Evolutionary conservation across 768 basidiomycete genomes (phyloP).

Genomic region (Russula ochroleuca): DNA sequence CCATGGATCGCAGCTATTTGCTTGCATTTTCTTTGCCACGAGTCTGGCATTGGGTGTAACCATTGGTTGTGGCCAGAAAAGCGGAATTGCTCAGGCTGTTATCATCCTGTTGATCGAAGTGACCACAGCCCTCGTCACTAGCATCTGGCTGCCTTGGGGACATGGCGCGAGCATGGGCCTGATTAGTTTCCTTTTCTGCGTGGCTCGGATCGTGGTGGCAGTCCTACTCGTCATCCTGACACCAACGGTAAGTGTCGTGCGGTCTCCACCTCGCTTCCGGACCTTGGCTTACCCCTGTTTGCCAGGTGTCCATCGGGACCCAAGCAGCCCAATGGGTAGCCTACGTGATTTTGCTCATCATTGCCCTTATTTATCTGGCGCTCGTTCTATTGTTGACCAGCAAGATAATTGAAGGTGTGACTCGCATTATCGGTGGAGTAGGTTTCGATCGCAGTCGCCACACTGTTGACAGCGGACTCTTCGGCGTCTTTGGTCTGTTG

Average conservation of each 20-base stretch:
- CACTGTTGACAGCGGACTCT: slow-evolving; percentile 78
- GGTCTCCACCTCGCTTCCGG: not conserved
- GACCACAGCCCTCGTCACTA: slow-evolving; percentile 78
- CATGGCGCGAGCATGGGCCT: slow-evolving; percentile 96
- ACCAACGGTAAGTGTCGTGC: slow-evolving; percentile 55
- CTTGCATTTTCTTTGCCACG: slow-evolving; percentile 70
- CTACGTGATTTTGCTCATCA: slow-evolving; percentile 84
- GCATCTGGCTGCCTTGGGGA: slow-evolving; percentile 95
- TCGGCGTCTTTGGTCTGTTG: slow-evolving; percentile 73
- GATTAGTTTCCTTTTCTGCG: slow-evolving; percentile 89
- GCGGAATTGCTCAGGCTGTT: slow-evolving; percentile 88
- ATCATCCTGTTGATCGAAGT: slow-evolving; percentile 89
- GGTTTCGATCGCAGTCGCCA: slow-evolving; percentile 83
- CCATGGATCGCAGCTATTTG: slow-evolving; percentile 86
- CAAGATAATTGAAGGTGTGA: slow-evolving; percentile 79
- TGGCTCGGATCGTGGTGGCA: slow-evolving; percentile 83
- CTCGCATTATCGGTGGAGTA: slow-evolving; percentile 70
- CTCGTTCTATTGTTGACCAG: slow-evolving; percentile 75
- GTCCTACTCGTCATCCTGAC: slow-evolving; percentile 88
- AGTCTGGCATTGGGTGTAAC: slow-evolving; percentile 81
- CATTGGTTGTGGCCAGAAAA: slow-evolving; percentile 84
- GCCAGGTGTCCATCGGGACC: slow-evolving; percentile 75
- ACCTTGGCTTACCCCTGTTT: slow-evolving; percentile 17
- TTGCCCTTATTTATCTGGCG: slow-evolving; percentile 78
- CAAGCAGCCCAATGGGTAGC: slow-evolving; percentile 90